A percentile compares a stretch with the other conserved stretches of the same genome.
Conservation (phyloP, 257 asterid species). For the Solanum paucissectum region DNA sequence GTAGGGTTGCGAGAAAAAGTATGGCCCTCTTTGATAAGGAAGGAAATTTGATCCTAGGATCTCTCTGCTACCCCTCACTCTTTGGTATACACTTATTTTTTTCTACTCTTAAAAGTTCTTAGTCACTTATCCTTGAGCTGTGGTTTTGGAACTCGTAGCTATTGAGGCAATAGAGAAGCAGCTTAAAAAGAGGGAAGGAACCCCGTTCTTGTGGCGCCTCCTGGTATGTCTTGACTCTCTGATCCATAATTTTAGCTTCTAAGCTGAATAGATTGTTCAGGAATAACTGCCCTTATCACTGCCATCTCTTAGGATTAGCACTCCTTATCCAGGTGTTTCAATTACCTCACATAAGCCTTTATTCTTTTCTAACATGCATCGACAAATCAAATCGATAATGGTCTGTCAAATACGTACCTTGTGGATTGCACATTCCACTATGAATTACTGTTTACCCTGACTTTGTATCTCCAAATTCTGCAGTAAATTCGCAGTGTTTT, state of each 20-base stretch:
- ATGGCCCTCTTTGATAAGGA: not conserved
- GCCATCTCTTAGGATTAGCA: not conserved
- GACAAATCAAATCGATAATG: not conserved
- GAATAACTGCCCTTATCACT: not conserved
- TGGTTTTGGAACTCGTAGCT: constrained; percentile 30
- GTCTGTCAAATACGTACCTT: not conserved
- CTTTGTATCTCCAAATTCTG: not conserved
- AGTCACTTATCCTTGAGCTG: not conserved
- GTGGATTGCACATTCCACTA: not conserved
- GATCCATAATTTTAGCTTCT: not conserved
- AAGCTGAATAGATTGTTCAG: not conserved
- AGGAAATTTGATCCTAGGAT: not conserved
- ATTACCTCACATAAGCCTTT: not conserved
- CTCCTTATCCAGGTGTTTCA: not conserved
- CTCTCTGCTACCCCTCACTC: not conserved
- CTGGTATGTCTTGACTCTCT: constrained; percentile 34
- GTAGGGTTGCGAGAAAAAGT: not conserved
- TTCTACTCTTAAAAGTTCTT: not conserved
- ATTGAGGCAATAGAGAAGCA: constrained; percentile 57
- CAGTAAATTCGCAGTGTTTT: not conserved
- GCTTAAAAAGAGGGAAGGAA: constrained; percentile 57
- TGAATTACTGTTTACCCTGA: not conserved
- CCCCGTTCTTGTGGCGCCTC: constrained; percentile 79
- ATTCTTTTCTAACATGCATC: not conserved
- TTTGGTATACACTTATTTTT: not conserved